phyloP scores from a whole-genome alignment of 116 monocot species.

The Papilionanthe hybrid region DNA sequence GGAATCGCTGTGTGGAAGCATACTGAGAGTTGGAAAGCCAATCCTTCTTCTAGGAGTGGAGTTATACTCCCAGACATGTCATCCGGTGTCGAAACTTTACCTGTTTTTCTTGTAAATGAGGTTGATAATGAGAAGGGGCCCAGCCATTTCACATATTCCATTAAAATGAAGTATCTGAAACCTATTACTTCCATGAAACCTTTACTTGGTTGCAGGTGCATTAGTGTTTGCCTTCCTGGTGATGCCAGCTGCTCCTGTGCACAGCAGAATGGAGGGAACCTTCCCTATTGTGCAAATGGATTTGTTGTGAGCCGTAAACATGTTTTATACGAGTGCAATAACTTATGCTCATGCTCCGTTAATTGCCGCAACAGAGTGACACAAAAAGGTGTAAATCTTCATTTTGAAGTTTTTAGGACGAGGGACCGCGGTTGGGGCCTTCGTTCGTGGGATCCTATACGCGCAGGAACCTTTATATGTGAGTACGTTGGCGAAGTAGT shows the following conservation, averaged over 20 bases:
- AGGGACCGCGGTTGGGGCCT: conserved; percentile 58
- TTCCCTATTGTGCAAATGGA: conserved; percentile 56
- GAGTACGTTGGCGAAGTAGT: conserved; percentile 60
- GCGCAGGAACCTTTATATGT: conserved; percentile 63
- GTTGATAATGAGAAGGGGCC: conserved; percentile 57
- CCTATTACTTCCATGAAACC: conserved; percentile 26
- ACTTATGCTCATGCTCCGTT: conserved; percentile 34
- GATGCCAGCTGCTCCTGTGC: conserved; percentile 46
- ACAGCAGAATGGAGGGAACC: conserved; percentile 30
- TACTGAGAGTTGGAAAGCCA: conserved; percentile 48
- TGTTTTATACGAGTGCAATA: conserved; percentile 49
- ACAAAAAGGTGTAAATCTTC: conserved; percentile 43
- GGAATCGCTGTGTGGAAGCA: conserved; percentile 50
- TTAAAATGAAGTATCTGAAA: conserved; percentile 23
- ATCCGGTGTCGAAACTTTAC: conserved; percentile 39
- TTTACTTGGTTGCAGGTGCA: conserved; percentile 38
- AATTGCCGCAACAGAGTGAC: conserved; percentile 59
- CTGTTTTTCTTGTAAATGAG: conserved; percentile 67
- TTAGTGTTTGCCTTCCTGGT: conserved; percentile 48
- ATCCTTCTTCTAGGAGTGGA: conserved; percentile 42
- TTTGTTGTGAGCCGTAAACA: conserved; percentile 44
- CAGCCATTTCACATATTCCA: conserved; percentile 43
- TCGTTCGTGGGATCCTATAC: conserved; percentile 60
- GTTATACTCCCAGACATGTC: conserved; percentile 48
- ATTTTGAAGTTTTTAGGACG: conserved; percentile 65